phyloP scores from a whole-genome alignment of 306 rosid species.

The Fragaria ananassa region DNA sequence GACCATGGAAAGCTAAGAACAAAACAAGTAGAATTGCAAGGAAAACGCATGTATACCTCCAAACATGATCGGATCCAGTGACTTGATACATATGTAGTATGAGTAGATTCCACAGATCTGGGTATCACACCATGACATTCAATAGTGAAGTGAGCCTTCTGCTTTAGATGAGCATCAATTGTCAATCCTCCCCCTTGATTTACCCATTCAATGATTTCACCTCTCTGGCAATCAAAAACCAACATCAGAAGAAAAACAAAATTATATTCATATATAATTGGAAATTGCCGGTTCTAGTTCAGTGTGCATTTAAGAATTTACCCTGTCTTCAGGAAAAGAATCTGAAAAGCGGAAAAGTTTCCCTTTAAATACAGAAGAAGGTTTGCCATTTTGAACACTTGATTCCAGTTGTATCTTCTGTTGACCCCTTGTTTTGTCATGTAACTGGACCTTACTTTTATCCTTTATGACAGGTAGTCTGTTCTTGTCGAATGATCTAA shows the following conservation, averaged over 20 bases:
- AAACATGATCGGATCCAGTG: constrained; percentile 93
- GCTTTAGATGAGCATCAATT: constrained; percentile 42
- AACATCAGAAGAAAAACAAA: constrained; percentile 1
- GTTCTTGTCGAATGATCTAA: constrained; percentile 35
- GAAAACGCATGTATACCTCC: constrained; percentile 57
- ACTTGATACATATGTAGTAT: constrained; percentile 55
- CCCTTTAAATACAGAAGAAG: constrained; percentile 54
- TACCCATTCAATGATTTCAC: constrained; percentile 83
- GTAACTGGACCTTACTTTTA: constrained; percentile 27
- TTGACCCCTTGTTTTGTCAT: constrained; percentile 24
- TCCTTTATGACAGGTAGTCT: constrained; percentile 37
- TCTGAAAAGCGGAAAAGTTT: constrained; percentile 64
- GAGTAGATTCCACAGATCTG: constrained; percentile 28
- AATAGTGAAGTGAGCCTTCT: constrained; percentile 54
- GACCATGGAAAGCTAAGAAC: constrained; percentile 4
- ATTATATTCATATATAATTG: not conserved
- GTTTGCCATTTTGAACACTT: constrained; percentile 41
- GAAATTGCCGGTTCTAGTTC: not conserved
- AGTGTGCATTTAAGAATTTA: constrained; percentile 36
- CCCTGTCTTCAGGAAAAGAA: constrained; percentile 79
- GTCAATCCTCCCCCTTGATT: constrained; percentile 78
- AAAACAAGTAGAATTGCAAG: constrained; percentile 18
- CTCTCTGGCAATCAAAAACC: constrained; percentile 52
- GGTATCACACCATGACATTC: constrained; percentile 74
- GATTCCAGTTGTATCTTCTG: constrained; percentile 38